Percentiles rank a stretch among this genome's conserved stretches.
Evolutionary conservation across 768 basidiomycete genomes (phyloP).

Genomic region (Gautieria morchelliformis): DNA sequence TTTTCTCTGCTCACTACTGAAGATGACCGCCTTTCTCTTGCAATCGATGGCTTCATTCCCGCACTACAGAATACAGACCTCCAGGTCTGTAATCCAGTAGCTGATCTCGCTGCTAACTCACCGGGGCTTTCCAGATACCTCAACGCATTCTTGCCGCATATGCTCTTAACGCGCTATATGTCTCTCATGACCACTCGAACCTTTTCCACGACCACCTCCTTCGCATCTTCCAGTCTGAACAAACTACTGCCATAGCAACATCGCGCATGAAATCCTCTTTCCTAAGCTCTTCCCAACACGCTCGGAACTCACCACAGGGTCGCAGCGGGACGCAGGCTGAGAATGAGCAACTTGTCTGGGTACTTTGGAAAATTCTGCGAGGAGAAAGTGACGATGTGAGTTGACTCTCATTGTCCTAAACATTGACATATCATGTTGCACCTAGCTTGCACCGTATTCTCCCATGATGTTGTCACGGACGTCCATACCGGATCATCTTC

Average conservation of each 20-base stretch:
- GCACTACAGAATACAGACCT: not conserved
- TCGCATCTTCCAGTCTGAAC: slow-evolving; percentile 58
- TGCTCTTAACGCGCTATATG: slow-evolving; percentile 72
- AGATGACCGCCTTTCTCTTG: slow-evolving; percentile 2
- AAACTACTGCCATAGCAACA: slow-evolving; percentile 43
- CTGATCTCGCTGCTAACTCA: not conserved
- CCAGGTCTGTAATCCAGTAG: not conserved
- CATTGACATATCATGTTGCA: not conserved
- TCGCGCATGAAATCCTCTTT: not conserved
- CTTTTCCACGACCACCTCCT: slow-evolving; percentile 71
- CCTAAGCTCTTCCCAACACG: not conserved
- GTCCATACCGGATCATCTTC: slow-evolving; percentile 69
- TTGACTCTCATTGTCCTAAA: not conserved
- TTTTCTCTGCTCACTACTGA: slow-evolving; percentile 1
- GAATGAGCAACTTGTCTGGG: slow-evolving; percentile 78
- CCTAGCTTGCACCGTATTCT: slow-evolving; percentile 73
- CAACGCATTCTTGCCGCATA: slow-evolving; percentile 72
- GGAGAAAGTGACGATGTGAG: slow-evolving; percentile 75
- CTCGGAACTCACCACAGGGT: slow-evolving; percentile 23
- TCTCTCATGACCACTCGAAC: slow-evolving; percentile 70
- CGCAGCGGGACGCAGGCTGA: slow-evolving; percentile 36
- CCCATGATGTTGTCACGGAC: slow-evolving; percentile 61
- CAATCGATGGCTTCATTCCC: slow-evolving; percentile 2
- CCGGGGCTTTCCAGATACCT: slow-evolving; percentile 23
- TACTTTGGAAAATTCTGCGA: slow-evolving; percentile 77